Base-by-base conservation (phyloP, 768 basidiomycete species). In the Floccularia luteovirens region DNA sequence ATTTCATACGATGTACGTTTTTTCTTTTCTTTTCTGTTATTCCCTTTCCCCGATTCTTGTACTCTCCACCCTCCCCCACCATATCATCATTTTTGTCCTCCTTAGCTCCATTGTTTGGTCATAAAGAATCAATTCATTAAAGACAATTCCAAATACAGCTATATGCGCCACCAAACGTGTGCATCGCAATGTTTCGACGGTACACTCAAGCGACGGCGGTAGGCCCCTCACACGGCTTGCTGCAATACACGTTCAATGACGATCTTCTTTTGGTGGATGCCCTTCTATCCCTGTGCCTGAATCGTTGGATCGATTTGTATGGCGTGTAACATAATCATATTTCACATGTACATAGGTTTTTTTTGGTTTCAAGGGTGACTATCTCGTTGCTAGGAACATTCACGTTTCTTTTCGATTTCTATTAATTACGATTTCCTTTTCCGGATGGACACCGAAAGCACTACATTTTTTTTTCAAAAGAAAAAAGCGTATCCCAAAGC, bases 281-380 rank as follows among this genome's bases (percentile, higher is more conserved):
- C 3, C 61, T 86, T 43, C 60, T 87, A 28, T 69, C 86, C 5
- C 64, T 88, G 39, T 79, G 72, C 53, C 62, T 88, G 47, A 85
- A 85, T 58, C 70, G 85, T 43, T 87, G 82, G 82, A 59, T 86
- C 54, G 85, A 86, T 61, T 60, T 67, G 55, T 66, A 63, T 52
- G 72, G 72, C 24, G 57, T 71, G 51, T 72, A 62, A 58, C 13
- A 32, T 14, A 34, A 34, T 14, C 8, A 31, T 20, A 17, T 37
- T 16, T 37, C 7, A 20, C 7, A n/a, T 34, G 13, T 19, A 34
- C 16, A n/a, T 41, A 38, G 30, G 24, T 19, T 39, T 36, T 24
- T 24, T 36, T 38, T 14, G 39, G 36, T 30, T 44, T 47, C 32
- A 43, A 38, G 47, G 44, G 38, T 42, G 46, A 31, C 23, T 49